Percentiles rank a stretch among this genome's conserved stretches.
Evolutionary conservation across 345 rosid species (phyloP).

Genomic region (Salix dunnii): DNA sequence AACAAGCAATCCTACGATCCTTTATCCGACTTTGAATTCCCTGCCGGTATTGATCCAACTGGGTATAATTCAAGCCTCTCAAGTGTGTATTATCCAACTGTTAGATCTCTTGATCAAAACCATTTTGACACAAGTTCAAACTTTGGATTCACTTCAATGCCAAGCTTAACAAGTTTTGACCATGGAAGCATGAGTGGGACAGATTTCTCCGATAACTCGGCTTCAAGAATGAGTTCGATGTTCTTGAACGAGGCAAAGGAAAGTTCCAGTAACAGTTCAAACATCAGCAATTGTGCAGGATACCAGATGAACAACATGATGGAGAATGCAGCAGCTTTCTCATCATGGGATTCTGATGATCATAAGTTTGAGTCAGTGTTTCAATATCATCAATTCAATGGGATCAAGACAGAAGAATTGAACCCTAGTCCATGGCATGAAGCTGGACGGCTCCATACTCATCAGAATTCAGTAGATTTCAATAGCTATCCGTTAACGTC

Average conservation of each 20-base stretch:
- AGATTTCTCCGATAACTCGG: constrained; percentile 42
- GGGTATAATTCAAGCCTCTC: constrained; percentile 26
- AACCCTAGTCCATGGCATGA: constrained; percentile 37
- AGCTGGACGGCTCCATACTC: constrained; percentile 26
- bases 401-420: constrained; percentile 36
- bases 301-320: constrained; percentile 32
- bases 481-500: constrained; percentile 50
- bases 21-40: constrained; percentile 36
- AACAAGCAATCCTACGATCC: constrained; percentile 34
- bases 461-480: constrained; percentile 37
- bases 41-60: constrained; percentile 17
- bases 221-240: constrained; percentile 35
- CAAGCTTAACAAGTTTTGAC: constrained; percentile 43
- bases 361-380: constrained; percentile 32
- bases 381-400: constrained; percentile 39
- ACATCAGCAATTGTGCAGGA: constrained; percentile 40
- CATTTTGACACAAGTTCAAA: constrained; percentile 30
- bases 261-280: constrained; percentile 53
- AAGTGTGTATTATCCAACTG: constrained; percentile 18
- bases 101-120: constrained; percentile 16
- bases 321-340: constrained; percentile 33
- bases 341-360: constrained; percentile 28
- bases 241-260: constrained; percentile 38
- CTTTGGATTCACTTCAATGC: constrained; percentile 42
- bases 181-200: constrained; percentile 32